A percentile compares a stretch with the other conserved stretches of the same genome.
Evolutionary conservation across 202 grass and related monocot species (phyloP).

Genomic region (Brachypodium distachyon): DNA sequence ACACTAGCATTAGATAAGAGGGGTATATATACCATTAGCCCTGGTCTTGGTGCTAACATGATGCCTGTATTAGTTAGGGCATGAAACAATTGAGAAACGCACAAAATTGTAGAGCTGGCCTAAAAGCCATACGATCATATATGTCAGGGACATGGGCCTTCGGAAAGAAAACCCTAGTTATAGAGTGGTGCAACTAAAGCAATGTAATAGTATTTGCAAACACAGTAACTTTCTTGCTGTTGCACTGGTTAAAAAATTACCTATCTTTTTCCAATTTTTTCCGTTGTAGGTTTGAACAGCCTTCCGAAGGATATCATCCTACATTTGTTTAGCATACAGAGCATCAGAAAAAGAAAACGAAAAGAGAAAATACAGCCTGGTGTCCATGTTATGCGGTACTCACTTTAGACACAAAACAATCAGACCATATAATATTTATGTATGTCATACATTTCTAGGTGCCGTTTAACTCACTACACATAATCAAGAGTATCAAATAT

Average conservation of each 20-base stretch:
- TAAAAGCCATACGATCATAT: background rate
- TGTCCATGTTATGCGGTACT: background rate
- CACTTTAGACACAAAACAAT: background rate
- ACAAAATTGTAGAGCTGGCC: background rate
- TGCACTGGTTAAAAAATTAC: conserved; percentile 29
- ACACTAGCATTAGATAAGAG: conserved; percentile 4
- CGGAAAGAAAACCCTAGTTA: background rate
- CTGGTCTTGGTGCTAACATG: background rate
- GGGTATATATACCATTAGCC: background rate
- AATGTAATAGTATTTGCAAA: background rate
- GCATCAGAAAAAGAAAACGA: conserved; percentile 24
- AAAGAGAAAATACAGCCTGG: too few species aligned
- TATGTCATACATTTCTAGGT: background rate
- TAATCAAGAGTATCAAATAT: conserved; percentile 1
- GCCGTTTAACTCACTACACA: background rate
- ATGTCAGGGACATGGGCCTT: background rate
- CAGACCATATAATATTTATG: background rate
- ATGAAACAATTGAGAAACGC: background rate
- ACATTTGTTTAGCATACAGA: conserved; percentile 29
- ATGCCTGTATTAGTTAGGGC: background rate
- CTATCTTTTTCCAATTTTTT: conserved; percentile 97
- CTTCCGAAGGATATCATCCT: conserved; percentile 70
- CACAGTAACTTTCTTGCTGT: background rate
- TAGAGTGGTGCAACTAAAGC: background rate
- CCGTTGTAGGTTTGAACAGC: conserved; percentile 72